Evolutionary conservation across 139 green algal genomes (phyloP).

Genomic region (Auxenochlorella pyrenoidosa): DNA sequence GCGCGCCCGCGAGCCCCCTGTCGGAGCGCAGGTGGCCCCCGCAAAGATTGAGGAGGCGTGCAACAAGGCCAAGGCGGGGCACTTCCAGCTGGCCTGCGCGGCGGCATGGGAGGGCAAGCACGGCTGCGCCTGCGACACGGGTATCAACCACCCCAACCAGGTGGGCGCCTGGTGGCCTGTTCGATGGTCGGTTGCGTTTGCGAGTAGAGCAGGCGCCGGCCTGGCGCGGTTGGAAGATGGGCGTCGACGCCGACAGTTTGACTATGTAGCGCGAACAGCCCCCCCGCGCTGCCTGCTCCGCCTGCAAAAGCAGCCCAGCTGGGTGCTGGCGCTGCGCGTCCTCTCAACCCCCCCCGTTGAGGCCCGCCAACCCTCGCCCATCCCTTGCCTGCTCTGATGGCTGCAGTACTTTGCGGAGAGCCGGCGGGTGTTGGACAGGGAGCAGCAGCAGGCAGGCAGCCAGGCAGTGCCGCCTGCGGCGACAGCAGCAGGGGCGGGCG

Average conservation of each 20-base stretch:
- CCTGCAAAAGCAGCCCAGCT: no score
- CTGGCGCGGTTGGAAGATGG: no score
- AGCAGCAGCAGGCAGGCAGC: neutral
- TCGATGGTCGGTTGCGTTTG: no score
- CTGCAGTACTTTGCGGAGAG: constrained; percentile 84
- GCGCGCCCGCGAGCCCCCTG: no score
- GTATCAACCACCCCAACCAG: constrained; percentile 95
- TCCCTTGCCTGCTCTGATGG: neutral
- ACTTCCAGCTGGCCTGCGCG: constrained; percentile 96
- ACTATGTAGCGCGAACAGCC: no score
- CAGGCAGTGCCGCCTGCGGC: neutral
- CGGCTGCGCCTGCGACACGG: constrained; percentile 75
- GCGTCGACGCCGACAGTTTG: no score
- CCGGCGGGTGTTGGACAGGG: constrained; percentile 47
- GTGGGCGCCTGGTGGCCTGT: neutral
- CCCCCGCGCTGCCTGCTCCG: no score
- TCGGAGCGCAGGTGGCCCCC: neutral
- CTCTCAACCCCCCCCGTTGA: no score
- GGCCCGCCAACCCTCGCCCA: no score
- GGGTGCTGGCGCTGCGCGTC: no score
- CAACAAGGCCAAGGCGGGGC: constrained; percentile 74
- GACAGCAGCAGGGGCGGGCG: neutral
- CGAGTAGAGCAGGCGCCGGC: no score
- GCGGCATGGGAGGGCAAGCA: constrained; percentile 87
- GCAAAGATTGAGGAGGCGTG: constrained; percentile 73